Evolutionary conservation across 106 monocot genomes (phyloP).

Genomic region (Hemerocallis citrina): DNA sequence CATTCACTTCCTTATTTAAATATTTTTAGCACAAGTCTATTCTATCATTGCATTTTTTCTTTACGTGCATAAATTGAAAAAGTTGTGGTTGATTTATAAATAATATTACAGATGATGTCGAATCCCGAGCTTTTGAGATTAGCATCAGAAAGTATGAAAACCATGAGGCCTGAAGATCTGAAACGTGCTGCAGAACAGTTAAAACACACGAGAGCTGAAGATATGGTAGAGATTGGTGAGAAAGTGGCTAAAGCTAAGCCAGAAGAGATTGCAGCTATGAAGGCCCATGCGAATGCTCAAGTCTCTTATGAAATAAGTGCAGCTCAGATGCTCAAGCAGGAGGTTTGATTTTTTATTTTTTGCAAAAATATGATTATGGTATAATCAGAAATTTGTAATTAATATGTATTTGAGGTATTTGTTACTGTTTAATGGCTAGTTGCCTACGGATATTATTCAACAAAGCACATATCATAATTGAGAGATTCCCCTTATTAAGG

Average conservation of each 20-base stretch:
- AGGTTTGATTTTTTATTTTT: slow-evolving; percentile 34
- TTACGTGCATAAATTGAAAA: background rate
- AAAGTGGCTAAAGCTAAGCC: slow-evolving; percentile 73
- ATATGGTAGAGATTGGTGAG: slow-evolving; percentile 75
- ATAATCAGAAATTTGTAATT: background rate
- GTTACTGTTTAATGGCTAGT: background rate
- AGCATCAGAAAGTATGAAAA: slow-evolving; percentile 89
- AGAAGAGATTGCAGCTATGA: slow-evolving; percentile 81
- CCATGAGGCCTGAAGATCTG: slow-evolving; percentile 71
- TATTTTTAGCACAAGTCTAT: no score
- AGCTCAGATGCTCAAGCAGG: slow-evolving; percentile 75
- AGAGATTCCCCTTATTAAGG: no score
- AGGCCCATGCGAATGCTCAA: slow-evolving; percentile 65
- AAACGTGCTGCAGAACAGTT: slow-evolving; percentile 76
- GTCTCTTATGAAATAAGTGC: slow-evolving; percentile 60
- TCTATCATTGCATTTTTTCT: background rate
- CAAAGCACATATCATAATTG: background rate
- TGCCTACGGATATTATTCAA: background rate
- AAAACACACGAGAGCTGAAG: slow-evolving; percentile 63
- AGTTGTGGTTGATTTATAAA: background rate
- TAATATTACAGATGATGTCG: slow-evolving; percentile 73
- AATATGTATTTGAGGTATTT: background rate
- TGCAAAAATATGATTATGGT: background rate
- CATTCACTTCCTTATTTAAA: no score
- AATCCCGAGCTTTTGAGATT: slow-evolving; percentile 81